phyloP scores from a whole-genome alignment of 2,329 filamentous ascomycete genomes.

The Neofusicoccum ribis region DNA sequence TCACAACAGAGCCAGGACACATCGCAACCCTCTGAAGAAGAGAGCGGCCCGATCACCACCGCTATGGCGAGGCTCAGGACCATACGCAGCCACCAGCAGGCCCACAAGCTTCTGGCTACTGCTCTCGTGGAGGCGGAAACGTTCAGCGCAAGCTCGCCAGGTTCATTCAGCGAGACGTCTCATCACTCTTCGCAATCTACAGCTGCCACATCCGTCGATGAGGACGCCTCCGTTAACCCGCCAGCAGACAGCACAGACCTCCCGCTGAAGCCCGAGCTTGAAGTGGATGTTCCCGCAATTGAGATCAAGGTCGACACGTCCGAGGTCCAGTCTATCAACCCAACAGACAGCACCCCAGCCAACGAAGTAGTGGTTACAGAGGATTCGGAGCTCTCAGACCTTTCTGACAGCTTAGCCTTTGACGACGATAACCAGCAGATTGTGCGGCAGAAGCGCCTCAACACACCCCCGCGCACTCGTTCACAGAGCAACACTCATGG shows the following conservation, averaged over 20 bases:
- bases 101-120: constrained; percentile 30
- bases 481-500: constrained; percentile 25
- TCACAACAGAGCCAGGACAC: constrained; percentile 32
- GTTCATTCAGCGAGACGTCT: constrained; percentile 26
- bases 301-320: constrained; percentile 29
- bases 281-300: constrained; percentile 27
- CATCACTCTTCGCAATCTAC: constrained; percentile 39
- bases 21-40: neutral
- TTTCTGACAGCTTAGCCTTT: constrained; percentile 40
- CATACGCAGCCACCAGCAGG: constrained; percentile 35
- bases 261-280: constrained; percentile 24
- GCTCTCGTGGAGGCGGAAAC: constrained; percentile 28
- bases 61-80: constrained; percentile 26
- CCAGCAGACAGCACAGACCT: constrained; percentile 11
- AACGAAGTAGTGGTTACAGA: neutral
- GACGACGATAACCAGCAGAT: constrained; percentile 39
- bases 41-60: neutral
- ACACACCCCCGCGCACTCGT: constrained; percentile 34
- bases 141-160: constrained; percentile 10
- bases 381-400: constrained; percentile 41
- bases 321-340: neutral
- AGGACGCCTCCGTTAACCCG: constrained; percentile 26
- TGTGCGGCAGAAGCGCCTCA: constrained; percentile 34
- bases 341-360: neutral
- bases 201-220: constrained; percentile 40